phyloP scores from a whole-genome alignment of 2,329 filamentous ascomycete genomes.

The Botryotinia calthae region DNA sequence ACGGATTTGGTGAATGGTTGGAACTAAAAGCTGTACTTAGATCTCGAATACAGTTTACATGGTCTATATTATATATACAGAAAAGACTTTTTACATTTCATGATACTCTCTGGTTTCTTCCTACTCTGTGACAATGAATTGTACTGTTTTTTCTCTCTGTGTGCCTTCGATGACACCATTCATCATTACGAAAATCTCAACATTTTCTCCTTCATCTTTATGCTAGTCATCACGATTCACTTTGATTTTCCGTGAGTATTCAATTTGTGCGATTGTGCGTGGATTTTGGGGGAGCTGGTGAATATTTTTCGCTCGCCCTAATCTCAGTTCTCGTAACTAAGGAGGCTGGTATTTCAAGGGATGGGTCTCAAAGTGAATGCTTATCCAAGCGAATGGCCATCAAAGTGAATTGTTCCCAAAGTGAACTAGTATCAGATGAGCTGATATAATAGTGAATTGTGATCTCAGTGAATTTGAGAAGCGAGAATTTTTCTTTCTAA shows the following conservation, averaged over 20 bases:
- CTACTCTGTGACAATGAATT: background rate
- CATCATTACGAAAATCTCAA: background rate
- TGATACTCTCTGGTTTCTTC: background rate
- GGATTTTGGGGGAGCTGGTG: background rate
- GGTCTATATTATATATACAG: background rate
- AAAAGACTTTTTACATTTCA: background rate
- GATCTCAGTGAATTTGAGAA: background rate
- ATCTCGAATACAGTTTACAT: background rate
- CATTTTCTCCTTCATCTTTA: background rate
- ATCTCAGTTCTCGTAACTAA: background rate
- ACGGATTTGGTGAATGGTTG: background rate
- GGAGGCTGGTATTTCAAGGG: background rate
- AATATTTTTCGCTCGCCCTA: background rate
- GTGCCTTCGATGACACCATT: background rate
- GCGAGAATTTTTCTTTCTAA: background rate
- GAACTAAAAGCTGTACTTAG: slow-evolving; percentile 4
- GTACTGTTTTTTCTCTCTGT: background rate
- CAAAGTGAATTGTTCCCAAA: too few relatives aligned
- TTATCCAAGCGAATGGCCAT: background rate
- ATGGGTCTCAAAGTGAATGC: background rate
- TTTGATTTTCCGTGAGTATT: background rate
- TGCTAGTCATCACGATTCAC: background rate
- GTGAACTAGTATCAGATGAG: background rate
- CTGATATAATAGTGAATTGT: background rate
- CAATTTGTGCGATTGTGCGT: background rate